Conservation (phyloP, 2,329 filamentous ascomycete species). For the Chaetothyriales sp. region DNA sequence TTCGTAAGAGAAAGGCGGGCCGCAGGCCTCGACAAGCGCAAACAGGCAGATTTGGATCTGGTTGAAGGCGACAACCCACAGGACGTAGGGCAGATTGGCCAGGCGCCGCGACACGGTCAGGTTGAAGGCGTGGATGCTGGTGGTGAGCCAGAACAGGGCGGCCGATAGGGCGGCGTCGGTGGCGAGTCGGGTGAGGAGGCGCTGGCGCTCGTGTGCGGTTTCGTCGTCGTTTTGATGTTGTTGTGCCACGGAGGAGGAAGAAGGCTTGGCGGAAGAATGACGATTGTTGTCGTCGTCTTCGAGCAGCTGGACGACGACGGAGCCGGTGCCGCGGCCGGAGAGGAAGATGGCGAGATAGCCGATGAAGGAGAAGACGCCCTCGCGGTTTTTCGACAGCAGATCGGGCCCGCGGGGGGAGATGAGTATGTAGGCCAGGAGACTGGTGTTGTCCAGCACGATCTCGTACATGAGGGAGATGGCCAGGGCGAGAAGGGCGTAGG, state of each 20-base stretch:
- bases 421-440: constrained; percentile 69
- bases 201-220: constrained; percentile 5
- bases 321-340: constrained; percentile 68
- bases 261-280: neutral
- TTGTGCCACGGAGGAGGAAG: neutral
- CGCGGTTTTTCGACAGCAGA: constrained; percentile 75
- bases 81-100: constrained; percentile 82
- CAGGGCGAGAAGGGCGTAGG: constrained; percentile 60
- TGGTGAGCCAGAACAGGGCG: constrained; percentile 52
- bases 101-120: constrained; percentile 72
- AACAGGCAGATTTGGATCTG: constrained; percentile 65
- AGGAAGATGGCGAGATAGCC: constrained; percentile 94
- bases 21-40: constrained; percentile 55
- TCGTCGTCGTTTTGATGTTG: neutral
- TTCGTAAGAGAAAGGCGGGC: constrained; percentile 18
- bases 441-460: constrained; percentile 55
- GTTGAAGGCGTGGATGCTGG: constrained; percentile 51
- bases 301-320: constrained; percentile 46
- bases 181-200: constrained; percentile 5
- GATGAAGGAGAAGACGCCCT: constrained; percentile 87
- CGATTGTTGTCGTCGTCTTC: neutral
- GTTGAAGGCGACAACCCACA: constrained; percentile 91
- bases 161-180: constrained; percentile 41
- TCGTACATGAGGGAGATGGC: constrained; percentile 58
- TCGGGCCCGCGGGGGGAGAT: constrained; percentile 59